Evolutionary conservation across 2,329 filamentous ascomycete species (phyloP).

Genomic region (Thelonectria rubi): DNA sequence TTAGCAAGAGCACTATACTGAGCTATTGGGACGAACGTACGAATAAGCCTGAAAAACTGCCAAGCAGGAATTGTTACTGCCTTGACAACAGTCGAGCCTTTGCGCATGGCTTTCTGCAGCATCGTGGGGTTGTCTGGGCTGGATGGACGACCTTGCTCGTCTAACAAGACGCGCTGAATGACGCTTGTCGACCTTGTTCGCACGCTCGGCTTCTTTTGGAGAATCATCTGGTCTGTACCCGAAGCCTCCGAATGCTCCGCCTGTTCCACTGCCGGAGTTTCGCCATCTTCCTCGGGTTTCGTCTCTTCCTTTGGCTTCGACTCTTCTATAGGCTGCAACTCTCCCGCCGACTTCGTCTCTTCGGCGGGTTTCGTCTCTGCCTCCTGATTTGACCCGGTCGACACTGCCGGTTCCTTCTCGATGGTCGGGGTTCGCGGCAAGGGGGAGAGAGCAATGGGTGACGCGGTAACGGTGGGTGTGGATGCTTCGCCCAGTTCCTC

Average conservation of each 20-base stretch:
- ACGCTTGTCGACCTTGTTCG: conserved; percentile 66
- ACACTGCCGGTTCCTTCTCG: conserved; percentile 26
- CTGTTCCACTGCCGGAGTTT: neutral
- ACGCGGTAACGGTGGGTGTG: conserved; percentile 46
- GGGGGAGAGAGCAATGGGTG: conserved; percentile 44
- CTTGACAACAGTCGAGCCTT: conserved; percentile 66
- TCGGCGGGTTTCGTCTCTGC: too few relatives aligned
- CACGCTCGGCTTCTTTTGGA: conserved; percentile 46
- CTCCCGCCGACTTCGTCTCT: too few relatives aligned
- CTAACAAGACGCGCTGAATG: conserved; percentile 67
- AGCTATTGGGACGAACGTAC: conserved; percentile 59
- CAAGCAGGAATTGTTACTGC: conserved; percentile 95
- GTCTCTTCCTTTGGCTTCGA: neutral
- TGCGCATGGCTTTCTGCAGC: conserved; percentile 55
- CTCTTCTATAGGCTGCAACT: too few relatives aligned
- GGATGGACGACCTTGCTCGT: conserved; percentile 58
- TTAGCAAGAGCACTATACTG: conserved; percentile 45
- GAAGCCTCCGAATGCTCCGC: neutral
- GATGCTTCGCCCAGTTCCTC: conserved; percentile 45
- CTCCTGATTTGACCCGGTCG: conserved; percentile 9
- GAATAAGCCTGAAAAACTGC: conserved; percentile 95
- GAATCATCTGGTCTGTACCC: conserved; percentile 3
- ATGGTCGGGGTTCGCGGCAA: conserved; percentile 30
- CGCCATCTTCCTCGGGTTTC: conserved; percentile 3
- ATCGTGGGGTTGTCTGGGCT: conserved; percentile 54